phyloP scores from a whole-genome alignment of 352 stramenopile genomes.

The Peronospora belbahrii region DNA sequence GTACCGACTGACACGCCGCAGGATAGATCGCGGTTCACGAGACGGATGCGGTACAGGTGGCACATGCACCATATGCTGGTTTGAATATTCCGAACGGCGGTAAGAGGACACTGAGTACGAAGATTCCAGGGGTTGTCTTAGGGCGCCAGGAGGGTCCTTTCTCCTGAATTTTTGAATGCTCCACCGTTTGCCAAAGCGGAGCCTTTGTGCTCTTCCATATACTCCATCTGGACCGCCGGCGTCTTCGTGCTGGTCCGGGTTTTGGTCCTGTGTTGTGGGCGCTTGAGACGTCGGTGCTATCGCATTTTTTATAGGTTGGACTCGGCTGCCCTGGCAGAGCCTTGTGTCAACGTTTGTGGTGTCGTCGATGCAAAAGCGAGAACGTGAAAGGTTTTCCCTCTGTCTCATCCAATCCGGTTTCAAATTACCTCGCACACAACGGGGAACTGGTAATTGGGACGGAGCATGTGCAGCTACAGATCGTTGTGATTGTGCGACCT shows the following conservation, averaged over 20 bases:
- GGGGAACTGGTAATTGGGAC: constrained; percentile 6
- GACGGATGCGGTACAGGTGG: constrained; percentile 18
- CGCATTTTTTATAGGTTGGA: constrained; percentile 16
- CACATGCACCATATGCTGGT: constrained; percentile 5
- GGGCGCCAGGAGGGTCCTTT: constrained; percentile 18
- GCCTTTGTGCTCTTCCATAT: constrained; percentile 46
- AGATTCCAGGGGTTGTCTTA: constrained; percentile 6
- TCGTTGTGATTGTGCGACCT: constrained; percentile 1
- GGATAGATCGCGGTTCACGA: constrained; percentile 29
- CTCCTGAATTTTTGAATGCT: constrained; percentile 42
- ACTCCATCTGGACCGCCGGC: constrained; percentile 44
- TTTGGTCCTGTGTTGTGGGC: constrained; percentile 2
- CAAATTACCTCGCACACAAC: constrained; percentile 27
- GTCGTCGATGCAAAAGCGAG: constrained; percentile 56
- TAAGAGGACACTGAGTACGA: constrained; percentile 20
- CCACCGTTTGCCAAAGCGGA: constrained; percentile 58
- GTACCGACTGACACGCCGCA: constrained; percentile 53
- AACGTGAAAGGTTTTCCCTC: constrained; percentile 47
- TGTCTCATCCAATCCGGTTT: constrained; percentile 70
- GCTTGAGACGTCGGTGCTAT: constrained; percentile 10
- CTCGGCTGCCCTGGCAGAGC: constrained; percentile 33
- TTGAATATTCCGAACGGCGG: constrained; percentile 19
- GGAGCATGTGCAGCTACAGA: constrained; percentile 3
- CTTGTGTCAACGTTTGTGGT: constrained; percentile 40
- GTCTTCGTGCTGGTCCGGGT: constrained; percentile 28